Base-by-base conservation (phyloP, 805 yeast species). In the Ogataea salicorniae region DNA sequence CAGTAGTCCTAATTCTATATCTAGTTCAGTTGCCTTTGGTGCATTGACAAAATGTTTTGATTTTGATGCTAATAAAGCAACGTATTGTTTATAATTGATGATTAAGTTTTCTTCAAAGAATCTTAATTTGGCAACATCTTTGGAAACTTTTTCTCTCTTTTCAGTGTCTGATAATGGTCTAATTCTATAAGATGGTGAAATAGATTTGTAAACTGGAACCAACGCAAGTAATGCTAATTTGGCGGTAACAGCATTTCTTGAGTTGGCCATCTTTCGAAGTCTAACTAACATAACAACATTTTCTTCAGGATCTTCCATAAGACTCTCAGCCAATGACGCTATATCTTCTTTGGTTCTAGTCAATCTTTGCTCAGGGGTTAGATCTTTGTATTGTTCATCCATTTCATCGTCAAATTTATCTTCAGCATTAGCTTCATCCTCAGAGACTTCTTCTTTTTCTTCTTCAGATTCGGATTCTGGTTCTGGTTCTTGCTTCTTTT, bases 251-350 rank as follows among this genome's bases (percentile, higher is more conserved):
- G 78, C 71, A 55, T 84, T 82, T 55, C 75, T 77, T 2, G 94
- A 83, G 48, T 71, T 75, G 0, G 87, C 74, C 89, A 86, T 84
- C 55, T 76, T 80, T 45, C 87, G 70, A 43, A 87, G 72, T 61
- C 91, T 79, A 2, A 85, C 75, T 13, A 91, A 70, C 29, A 80
- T 71, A 14, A 77, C 61, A 7, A 84, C 73, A 58, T 91, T 79
- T 59, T 88, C 96, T 64, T 94, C 98, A 6, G 98, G 97, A 49
- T 88, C 87, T 62, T 90, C 95, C 58, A 81, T 81, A 34, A 92
- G 68, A 38, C 77, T 76, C 37, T 87, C 86, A 1, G 95, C 97
- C 42, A 84, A 65, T 17, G 77, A 81, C 0, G 98, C 96, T 38
- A 94, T 78, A 46, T 86, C 87, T 67, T 90, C 97, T 59, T 90